A percentile compares a stretch with the other conserved stretches of the same genome.
Evolutionary conservation across 148 eudicot genomes (phyloP).

Genomic region (Nyssa sinensis): DNA sequence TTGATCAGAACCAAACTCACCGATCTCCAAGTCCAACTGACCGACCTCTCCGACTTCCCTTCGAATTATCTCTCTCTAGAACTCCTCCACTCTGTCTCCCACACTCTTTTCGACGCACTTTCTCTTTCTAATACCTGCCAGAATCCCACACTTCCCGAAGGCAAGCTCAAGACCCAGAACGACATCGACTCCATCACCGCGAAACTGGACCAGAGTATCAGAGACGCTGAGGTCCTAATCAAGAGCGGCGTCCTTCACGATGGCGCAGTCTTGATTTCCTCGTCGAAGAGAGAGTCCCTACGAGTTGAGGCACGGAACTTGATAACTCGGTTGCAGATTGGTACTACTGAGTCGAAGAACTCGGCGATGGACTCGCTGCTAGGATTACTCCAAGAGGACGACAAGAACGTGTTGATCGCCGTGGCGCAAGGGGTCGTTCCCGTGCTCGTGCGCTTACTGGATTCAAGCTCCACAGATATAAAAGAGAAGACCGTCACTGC

Average conservation of each 20-base stretch:
- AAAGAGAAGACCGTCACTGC: constrained; percentile 62
- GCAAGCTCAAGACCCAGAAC: constrained; percentile 75
- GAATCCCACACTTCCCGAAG: constrained; percentile 27
- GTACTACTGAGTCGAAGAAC: constrained; percentile 45
- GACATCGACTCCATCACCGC: constrained; percentile 62
- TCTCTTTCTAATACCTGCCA: constrained; percentile 49
- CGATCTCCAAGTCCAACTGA: constrained; percentile 41
- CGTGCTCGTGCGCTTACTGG: constrained; percentile 63
- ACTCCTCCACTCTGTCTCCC: constrained; percentile 43
- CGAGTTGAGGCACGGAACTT: constrained; percentile 48
- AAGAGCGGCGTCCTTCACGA: constrained; percentile 37
- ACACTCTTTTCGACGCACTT: constrained; percentile 43
- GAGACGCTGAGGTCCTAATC: constrained; percentile 51
- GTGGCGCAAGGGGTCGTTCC: constrained; percentile 82
- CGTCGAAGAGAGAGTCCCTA: constrained; percentile 34
- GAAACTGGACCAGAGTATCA: constrained; percentile 40
- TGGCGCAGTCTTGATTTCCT: constrained; percentile 1
- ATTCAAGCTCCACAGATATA: constrained; percentile 52
- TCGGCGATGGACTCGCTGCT: constrained; percentile 53
- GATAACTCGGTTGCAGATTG: constrained; percentile 75
- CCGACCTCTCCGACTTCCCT: constrained; percentile 35
- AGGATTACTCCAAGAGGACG: constrained; percentile 51
- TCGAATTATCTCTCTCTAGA: constrained; percentile 39
- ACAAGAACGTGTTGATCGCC: constrained; percentile 63
- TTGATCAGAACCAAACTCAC: constrained; percentile 53